Evolutionary conservation across 1,284 basidiomycete species (phyloP).

Genomic region (Cryptococcus maquisensis): DNA sequence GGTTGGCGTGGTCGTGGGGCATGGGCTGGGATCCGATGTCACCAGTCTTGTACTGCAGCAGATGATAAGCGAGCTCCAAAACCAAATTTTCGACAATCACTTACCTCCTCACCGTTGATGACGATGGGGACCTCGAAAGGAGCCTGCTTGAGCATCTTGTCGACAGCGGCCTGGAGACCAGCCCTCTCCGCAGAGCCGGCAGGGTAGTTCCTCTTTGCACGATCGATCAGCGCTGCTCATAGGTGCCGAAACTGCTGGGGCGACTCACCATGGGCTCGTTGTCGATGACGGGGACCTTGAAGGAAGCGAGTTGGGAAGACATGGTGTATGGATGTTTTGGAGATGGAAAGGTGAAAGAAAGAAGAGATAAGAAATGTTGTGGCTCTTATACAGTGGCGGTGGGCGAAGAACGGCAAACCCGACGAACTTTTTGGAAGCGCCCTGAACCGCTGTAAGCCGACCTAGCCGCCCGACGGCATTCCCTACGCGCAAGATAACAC

Average conservation of each 20-base stretch:
- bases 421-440: not conserved
- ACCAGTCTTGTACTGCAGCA: constrained; percentile 71
- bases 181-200: constrained; percentile 74
- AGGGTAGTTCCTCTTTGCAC: constrained; percentile 56
- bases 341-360: not conserved
- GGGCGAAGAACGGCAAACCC: not conserved
- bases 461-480: too few species aligned
- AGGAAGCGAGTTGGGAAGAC: constrained; percentile 62
- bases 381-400: not conserved
- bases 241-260: not conserved
- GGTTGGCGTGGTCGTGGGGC: constrained; percentile 74
- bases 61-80: not conserved
- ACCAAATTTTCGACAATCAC: constrained; percentile 5
- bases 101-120: constrained; percentile 83
- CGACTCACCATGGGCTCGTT: constrained; percentile 85
- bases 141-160: constrained; percentile 72
- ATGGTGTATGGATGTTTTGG: constrained; percentile 9
- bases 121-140: constrained; percentile 91
- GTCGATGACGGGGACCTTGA: constrained; percentile 73
- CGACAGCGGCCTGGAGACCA: constrained; percentile 69
- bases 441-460: too few species aligned
- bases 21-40: constrained; percentile 72
- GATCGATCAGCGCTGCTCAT: not conserved
- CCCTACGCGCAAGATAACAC: too few species aligned
- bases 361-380: not conserved